Evolutionary conservation across 352 stramenopile species (phyloP).

Genomic region (Pythium aquatile): DNA sequence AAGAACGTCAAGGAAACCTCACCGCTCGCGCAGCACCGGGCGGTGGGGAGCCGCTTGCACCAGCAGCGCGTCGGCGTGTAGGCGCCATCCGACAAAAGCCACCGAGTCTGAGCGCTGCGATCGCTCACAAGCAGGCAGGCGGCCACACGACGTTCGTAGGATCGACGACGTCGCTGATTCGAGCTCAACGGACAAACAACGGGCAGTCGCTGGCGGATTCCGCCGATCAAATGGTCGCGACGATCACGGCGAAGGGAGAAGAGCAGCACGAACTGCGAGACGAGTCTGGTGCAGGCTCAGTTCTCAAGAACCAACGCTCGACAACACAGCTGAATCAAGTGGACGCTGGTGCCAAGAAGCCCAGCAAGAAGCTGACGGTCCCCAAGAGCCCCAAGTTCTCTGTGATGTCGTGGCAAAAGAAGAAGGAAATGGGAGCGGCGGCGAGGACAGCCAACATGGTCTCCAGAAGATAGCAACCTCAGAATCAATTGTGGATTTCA

Average conservation of each 20-base stretch:
- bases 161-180: constrained; percentile 67
- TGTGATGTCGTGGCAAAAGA: constrained; percentile 87
- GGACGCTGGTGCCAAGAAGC: constrained; percentile 24
- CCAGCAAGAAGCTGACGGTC: constrained; percentile 59
- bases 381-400: constrained; percentile 82
- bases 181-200: constrained; percentile 45
- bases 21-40: constrained; percentile 3
- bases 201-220: constrained; percentile 53
- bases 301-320: constrained; percentile 43
- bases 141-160: constrained; percentile 42
- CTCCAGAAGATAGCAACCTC: constrained; percentile 4
- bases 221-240: constrained; percentile 44
- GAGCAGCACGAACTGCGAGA: constrained; percentile 17
- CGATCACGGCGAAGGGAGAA: constrained; percentile 23
- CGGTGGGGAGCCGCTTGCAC: not conserved
- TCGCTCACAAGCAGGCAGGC: not conserved
- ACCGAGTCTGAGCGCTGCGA: constrained; percentile 4
- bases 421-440: constrained; percentile 22
- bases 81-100: constrained; percentile 21
- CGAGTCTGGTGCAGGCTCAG: constrained; percentile 2
- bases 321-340: constrained; percentile 32
- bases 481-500: not conserved
- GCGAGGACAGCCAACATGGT: constrained; percentile 2
- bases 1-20: not conserved
- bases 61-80: constrained; percentile 5